Evolutionary conservation across 257 asterid genomes (phyloP).

Genomic region (Solanum pennellii): DNA sequence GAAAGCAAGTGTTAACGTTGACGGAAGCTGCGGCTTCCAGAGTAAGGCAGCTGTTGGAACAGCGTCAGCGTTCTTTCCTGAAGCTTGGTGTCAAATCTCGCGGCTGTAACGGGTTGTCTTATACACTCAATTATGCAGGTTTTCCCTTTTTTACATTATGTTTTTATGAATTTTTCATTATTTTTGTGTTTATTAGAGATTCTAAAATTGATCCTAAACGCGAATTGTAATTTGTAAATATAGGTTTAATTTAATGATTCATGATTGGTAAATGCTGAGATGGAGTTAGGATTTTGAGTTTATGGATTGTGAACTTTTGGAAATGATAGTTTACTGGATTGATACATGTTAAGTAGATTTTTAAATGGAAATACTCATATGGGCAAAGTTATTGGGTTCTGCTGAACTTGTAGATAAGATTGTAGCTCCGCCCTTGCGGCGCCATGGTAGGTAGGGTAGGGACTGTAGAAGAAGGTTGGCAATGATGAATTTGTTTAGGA

Average conservation of each 20-base stretch:
- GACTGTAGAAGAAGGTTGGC: neutral
- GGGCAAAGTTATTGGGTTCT: neutral
- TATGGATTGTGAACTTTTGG: neutral
- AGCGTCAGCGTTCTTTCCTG: conserved; percentile 77
- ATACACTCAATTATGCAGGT: conserved; percentile 98
- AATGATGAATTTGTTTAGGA: neutral
- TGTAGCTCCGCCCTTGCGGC: neutral
- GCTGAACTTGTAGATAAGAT: neutral
- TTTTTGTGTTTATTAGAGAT: neutral
- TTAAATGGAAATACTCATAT: neutral
- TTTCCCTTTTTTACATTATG: neutral
- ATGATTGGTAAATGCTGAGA: neutral
- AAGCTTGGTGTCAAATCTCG: conserved; percentile 98
- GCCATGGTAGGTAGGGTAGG: neutral
- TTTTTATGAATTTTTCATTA: neutral
- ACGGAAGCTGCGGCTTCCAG: conserved; percentile 79
- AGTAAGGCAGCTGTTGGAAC: conserved; percentile 61
- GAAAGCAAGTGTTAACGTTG: conserved; percentile 70
- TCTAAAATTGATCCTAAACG: neutral
- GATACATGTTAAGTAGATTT: neutral
- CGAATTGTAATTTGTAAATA: neutral
- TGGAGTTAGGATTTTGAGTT: neutral
- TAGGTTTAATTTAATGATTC: neutral
- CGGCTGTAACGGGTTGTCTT: conserved; percentile 96
- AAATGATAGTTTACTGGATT: neutral